Evolutionary conservation across 345 rosid species (phyloP).

Genomic region (Sonneratia caseolaris): DNA sequence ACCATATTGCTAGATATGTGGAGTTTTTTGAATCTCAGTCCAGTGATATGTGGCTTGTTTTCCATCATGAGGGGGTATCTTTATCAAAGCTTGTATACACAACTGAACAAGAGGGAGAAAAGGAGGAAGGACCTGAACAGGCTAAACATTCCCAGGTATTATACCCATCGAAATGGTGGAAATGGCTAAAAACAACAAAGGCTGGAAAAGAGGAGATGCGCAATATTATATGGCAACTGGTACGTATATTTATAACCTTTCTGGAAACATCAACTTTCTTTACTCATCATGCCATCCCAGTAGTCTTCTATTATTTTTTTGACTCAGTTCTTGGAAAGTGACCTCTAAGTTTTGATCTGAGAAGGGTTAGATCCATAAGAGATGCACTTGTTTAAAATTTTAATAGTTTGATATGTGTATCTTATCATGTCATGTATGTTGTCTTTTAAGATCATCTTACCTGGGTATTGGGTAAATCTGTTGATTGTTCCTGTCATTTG

Average conservation of each 20-base stretch:
- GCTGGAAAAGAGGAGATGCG: constrained; percentile 85
- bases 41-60: constrained; percentile 91
- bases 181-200: constrained; percentile 80
- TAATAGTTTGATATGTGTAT: not conserved
- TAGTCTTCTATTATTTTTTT: not conserved
- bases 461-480: not conserved
- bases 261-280: not conserved
- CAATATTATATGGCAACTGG: constrained; percentile 76
- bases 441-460: not conserved
- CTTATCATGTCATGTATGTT: not conserved
- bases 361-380: not conserved
- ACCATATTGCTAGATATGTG: constrained; percentile 82
- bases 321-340: not conserved
- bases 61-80: constrained; percentile 75
- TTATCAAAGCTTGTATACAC: constrained; percentile 79
- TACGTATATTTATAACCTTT: constrained; percentile 15
- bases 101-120: constrained; percentile 44
- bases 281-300: not conserved
- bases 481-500: not conserved
- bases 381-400: not conserved
- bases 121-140: constrained; percentile 39
- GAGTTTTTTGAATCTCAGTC: constrained; percentile 89
- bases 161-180: constrained; percentile 94
- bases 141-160: constrained; percentile 47
- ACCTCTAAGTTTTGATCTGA: not conserved